phyloP scores from a whole-genome alignment of 495 filamentous ascomycete genomes.

The Penicillium soppii region DNA sequence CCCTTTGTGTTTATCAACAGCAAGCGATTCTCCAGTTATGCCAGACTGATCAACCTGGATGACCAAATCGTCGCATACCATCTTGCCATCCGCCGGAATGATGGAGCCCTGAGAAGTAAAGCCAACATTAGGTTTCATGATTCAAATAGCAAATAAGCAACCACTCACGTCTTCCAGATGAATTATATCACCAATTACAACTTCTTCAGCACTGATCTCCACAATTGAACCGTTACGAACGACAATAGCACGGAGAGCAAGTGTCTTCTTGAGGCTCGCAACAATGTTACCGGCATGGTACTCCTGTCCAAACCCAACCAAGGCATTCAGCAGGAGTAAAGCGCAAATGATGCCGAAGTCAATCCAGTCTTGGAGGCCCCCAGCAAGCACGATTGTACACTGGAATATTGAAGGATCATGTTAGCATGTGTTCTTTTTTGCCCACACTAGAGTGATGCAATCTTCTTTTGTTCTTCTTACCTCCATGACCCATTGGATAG shows the following conservation, averaged over 20 bases:
- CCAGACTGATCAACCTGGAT: conserved; percentile 91
- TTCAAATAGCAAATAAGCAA: neutral
- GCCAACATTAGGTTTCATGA: conserved; percentile 6
- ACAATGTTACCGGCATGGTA: conserved; percentile 89
- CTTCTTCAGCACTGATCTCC: conserved; percentile 73
- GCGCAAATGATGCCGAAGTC: conserved; percentile 77
- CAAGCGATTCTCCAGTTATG: conserved; percentile 89
- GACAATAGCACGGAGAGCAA: conserved; percentile 82
- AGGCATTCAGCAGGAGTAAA: conserved; percentile 76
- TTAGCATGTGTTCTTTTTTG: neutral
- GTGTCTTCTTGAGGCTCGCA: conserved; percentile 86
- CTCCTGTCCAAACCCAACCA: conserved; percentile 85
- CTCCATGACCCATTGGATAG: conserved; percentile 95
- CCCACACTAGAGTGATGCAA: neutral
- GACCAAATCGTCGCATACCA: conserved; percentile 75
- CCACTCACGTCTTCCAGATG: conserved; percentile 71
- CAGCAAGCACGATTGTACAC: conserved; percentile 73
- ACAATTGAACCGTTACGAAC: conserved; percentile 70
- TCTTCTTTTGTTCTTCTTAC: conserved; percentile 35
- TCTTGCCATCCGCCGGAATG: conserved; percentile 82
- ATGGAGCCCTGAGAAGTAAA: conserved; percentile 66
- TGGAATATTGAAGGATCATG: conserved; percentile 22
- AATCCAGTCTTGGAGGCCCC: conserved; percentile 73
- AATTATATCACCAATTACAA: conserved; percentile 89
- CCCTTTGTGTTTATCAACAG: conserved; percentile 79